phyloP scores from a whole-genome alignment of 2,329 filamentous ascomycete genomes.

The Cyphellophora europaea region DNA sequence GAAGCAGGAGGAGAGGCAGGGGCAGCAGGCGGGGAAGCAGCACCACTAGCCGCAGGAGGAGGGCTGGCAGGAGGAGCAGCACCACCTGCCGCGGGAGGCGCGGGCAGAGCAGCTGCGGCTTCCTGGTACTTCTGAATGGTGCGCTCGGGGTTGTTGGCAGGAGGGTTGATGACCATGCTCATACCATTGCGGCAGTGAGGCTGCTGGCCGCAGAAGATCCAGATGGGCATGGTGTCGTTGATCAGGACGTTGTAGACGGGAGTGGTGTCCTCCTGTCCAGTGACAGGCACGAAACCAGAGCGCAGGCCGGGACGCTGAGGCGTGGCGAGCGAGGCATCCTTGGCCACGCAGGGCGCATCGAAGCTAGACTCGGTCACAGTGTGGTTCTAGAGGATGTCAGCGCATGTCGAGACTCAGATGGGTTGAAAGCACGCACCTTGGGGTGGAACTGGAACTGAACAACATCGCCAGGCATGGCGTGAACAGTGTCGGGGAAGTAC shows the following conservation, averaged over 20 bases:
- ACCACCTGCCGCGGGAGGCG: neutral
- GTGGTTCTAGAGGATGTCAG: constrained; percentile 49
- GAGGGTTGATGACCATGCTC: constrained; percentile 62
- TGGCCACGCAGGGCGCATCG: constrained; percentile 56
- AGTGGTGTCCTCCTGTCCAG: constrained; percentile 39
- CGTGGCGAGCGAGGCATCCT: constrained; percentile 25
- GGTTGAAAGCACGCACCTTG: constrained; percentile 24
- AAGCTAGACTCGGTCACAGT: constrained; percentile 72
- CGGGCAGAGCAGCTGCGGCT: constrained; percentile 13
- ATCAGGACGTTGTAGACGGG: constrained; percentile 64
- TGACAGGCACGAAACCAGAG: constrained; percentile 43
- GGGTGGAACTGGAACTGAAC: constrained; percentile 44
- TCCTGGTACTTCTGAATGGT: constrained; percentile 17
- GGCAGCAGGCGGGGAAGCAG: neutral
- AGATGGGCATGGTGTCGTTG: constrained; percentile 61
- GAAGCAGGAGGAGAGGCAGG: neutral
- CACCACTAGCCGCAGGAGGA: no score
- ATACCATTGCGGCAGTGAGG: constrained; percentile 68
- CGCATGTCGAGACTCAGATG: neutral
- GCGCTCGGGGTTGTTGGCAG: constrained; percentile 10
- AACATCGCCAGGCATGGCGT: constrained; percentile 48
- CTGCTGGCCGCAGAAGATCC: constrained; percentile 68
- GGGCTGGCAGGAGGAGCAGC: neutral
- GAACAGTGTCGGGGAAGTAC: constrained; percentile 59
- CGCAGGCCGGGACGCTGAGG: constrained; percentile 44